Base-by-base conservation (phyloP, 2,329 filamentous ascomycete genomes). In the Penicillium sp. region DNA sequence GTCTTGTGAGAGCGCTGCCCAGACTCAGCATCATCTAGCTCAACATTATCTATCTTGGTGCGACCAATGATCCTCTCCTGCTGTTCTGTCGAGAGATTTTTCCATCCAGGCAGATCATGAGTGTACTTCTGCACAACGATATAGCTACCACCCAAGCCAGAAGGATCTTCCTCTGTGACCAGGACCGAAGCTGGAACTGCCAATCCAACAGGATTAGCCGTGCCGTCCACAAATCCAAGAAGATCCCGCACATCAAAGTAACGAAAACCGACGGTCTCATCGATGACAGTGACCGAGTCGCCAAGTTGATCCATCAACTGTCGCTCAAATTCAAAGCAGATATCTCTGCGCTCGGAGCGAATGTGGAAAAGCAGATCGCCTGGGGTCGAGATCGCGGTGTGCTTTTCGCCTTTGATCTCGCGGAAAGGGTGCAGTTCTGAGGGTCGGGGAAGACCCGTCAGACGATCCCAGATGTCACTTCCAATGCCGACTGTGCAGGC, bases 281-380 rank as follows among this genome's bases (percentile, higher is more conserved):
- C 83, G 1, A 78, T 72, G 1, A 83, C 74, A 0, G 62, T 65
- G 11, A 84, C 78, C 0, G 78, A 57, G 41, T 77, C 76, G 0
- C 79, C 80, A 0, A 85, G 73, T 2, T 65, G 59, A 14, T 78
- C 75, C 63, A 84, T 69, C 11, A 85, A 65, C 60, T 84, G 82
- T 31, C 78, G 72, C 69, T 85, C 82, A 52, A 85, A 82, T 62
- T 85, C 83, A 57, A 85, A 85, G 61, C 78, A 80, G 22, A 85
- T 60, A 60, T 85, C 83, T 14, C 81, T 75, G 1, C 83, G 75
- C 46, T 84, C 81, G 0, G 82, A 75, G 30, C 82, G 79, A 57
- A 85, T 84, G 61, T 85, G 83, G 57, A 85, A 83, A 4, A 85
- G 71, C 0, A 85, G 56, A 55, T 85, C 82, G 0, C 83, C 82